These are phyloP conservation scores for Paecilomyces sp. DNA, from an alignment of 2,329 filamentous ascomycete species.

Conservation along the genomic window DNA sequence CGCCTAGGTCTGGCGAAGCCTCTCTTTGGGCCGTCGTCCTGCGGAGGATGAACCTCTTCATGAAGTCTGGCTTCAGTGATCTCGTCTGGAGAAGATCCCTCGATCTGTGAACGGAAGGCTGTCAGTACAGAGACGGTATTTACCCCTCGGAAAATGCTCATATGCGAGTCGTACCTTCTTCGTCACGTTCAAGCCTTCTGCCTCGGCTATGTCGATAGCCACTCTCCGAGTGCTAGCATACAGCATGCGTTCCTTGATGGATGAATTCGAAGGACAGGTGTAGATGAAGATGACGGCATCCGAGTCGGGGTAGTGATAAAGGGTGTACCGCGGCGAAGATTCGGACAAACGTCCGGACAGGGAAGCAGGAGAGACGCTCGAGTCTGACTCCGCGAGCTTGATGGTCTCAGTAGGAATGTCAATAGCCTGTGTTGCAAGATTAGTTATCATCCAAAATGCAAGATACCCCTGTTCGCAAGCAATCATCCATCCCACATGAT, in stretches of 20 bases:
- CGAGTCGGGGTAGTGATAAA: conserved; percentile 49
- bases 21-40: conserved; percentile 41
- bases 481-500: neutral
- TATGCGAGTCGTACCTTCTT: conserved; percentile 43
- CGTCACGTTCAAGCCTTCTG: conserved; percentile 49
- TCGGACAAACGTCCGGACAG: conserved; percentile 44
- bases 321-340: conserved; percentile 53
- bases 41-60: conserved; percentile 46
- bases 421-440: conserved; percentile 22
- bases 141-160: conserved; percentile 3
- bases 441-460: conserved; percentile 16
- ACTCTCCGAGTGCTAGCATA: conserved; percentile 53
- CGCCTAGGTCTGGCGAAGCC: conserved; percentile 59
- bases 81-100: conserved; percentile 54
- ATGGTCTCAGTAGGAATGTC: conserved; percentile 47
- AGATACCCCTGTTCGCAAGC: neutral
- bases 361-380: conserved; percentile 34
- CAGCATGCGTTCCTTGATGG: conserved; percentile 60
- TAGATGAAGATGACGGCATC: conserved; percentile 54
- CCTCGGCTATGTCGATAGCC: conserved; percentile 48
- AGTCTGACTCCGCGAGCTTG: conserved; percentile 41
- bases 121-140: conserved; percentile 9
- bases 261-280: conserved; percentile 54
- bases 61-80: conserved; percentile 46
- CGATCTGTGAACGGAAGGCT: conserved; percentile 35